A percentile compares a stretch with the other conserved stretches of the same genome.
Evolutionary conservation across 1,284 basidiomycete genomes (phyloP).

Genomic region (Leccinum insolens): DNA sequence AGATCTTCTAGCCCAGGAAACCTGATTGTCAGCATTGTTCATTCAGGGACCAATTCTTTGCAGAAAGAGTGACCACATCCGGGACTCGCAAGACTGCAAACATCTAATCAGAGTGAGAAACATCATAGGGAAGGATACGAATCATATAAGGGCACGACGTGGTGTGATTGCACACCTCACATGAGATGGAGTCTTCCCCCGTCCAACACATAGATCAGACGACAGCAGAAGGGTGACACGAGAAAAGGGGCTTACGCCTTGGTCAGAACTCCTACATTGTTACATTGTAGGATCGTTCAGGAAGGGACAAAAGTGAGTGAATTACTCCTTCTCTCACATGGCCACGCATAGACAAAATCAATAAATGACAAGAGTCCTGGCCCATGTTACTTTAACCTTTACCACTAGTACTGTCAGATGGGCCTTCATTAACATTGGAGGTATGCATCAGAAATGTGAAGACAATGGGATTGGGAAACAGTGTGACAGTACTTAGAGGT

Average conservation of each 20-base stretch:
- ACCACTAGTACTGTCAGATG: not conserved
- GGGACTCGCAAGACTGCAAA: slow-evolving; percentile 44
- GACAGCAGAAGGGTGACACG: not conserved
- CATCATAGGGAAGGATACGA: slow-evolving; percentile 29
- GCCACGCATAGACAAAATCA: too few relatives aligned
- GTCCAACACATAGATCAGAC: slow-evolving; percentile 3
- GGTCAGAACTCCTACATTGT: not conserved
- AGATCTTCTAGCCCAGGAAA: too few relatives aligned
- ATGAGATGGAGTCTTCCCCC: slow-evolving; percentile 54
- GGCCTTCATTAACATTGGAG: too few relatives aligned
- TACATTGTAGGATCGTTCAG: too few relatives aligned
- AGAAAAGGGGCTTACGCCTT: not conserved
- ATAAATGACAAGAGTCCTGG: too few relatives aligned
- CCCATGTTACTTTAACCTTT: too few relatives aligned
- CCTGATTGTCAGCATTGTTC: too few relatives aligned
- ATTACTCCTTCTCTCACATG: too few relatives aligned
- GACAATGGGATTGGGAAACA: too few relatives aligned
- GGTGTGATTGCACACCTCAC: slow-evolving; percentile 61
- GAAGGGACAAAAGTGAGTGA: too few relatives aligned
- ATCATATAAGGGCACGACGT: slow-evolving; percentile 69
- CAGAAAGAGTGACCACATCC: slow-evolving; percentile 76
- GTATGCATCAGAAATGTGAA: too few relatives aligned
- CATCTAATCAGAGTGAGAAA: slow-evolving; percentile 4
- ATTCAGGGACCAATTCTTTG: slow-evolving; percentile 57
- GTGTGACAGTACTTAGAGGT: not conserved